Evolutionary conservation across 495 filamentous ascomycete species (phyloP).

Genomic region (Aspergillus bertholletiae): DNA sequence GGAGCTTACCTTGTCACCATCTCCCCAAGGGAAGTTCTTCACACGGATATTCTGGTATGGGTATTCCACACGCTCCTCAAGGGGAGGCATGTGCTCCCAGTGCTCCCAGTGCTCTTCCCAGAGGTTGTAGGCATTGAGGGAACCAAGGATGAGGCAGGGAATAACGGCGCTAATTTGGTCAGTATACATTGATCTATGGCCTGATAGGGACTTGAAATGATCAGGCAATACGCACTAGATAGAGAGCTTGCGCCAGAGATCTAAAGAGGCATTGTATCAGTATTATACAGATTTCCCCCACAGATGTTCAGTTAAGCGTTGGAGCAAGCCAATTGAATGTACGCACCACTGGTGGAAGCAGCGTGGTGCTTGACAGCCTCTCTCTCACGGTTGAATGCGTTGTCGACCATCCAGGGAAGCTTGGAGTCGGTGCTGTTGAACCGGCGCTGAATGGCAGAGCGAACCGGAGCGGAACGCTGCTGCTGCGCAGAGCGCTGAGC

Average conservation of each 20-base stretch:
- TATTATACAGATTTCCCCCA: slow-evolving; percentile 2
- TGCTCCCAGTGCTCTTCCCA: slow-evolving; percentile 98
- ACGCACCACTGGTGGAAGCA: slow-evolving; percentile 69
- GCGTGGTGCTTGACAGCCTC: slow-evolving; percentile 83
- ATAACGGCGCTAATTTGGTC: slow-evolving; percentile 54
- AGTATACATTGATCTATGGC: slow-evolving; percentile 7
- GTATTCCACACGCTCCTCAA: slow-evolving; percentile 87
- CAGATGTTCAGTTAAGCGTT: neutral
- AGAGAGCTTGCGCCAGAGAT: slow-evolving; percentile 89
- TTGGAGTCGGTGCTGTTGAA: slow-evolving; percentile 55
- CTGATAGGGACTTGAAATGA: neutral
- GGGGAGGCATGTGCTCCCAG: slow-evolving; percentile 77
- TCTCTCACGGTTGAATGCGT: slow-evolving; percentile 84
- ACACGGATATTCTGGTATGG: slow-evolving; percentile 89
- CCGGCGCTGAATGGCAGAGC: slow-evolving; percentile 62
- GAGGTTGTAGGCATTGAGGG: slow-evolving; percentile 78
- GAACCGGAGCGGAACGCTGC: slow-evolving; percentile 51
- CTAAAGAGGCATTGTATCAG: slow-evolving; percentile 50
- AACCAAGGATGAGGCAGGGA: slow-evolving; percentile 65
- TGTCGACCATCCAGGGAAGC: slow-evolving; percentile 59
- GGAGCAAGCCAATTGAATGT: slow-evolving; percentile 1
- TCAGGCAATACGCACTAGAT: slow-evolving; percentile 65
- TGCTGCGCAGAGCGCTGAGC: slow-evolving; percentile 56
- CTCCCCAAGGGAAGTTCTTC: slow-evolving; percentile 88
- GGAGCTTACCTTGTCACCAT: slow-evolving; percentile 81